These are phyloP conservation scores for Acrasis kona DNA, from an alignment of 78 protist genomes.

Conservation along the genomic window DNA sequence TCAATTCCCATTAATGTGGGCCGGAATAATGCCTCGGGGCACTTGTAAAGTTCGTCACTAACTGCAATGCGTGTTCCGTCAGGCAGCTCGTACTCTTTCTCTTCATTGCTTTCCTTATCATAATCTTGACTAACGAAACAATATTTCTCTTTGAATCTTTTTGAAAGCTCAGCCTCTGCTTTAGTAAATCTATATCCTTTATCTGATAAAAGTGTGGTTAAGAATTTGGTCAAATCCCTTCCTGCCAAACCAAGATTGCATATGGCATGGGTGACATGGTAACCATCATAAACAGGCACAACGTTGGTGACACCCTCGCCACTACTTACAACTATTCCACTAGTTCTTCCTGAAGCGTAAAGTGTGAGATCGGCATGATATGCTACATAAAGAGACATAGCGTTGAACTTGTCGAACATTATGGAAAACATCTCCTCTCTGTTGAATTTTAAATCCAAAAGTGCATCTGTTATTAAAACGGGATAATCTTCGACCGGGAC, in stretches of 20 bases:
- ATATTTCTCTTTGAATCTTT: conserved; percentile 82
- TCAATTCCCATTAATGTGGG: conserved; percentile 68
- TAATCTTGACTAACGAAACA: conserved; percentile 53
- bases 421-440: conserved; percentile 64
- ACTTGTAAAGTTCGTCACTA: conserved; percentile 25
- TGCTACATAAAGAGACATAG: conserved; percentile 64
- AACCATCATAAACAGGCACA: conserved; percentile 94
- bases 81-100: conserved; percentile 19
- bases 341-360: conserved; percentile 65
- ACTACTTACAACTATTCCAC: conserved; percentile 83
- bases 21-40: conserved; percentile 49
- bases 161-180: conserved; percentile 78
- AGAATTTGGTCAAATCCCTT: conserved; percentile 22
- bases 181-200: conserved; percentile 71
- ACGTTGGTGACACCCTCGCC: conserved; percentile 90
- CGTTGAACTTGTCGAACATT: conserved; percentile 75
- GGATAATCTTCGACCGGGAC: conserved; percentile 2
- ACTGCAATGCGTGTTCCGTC: conserved; percentile 23
- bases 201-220: conserved; percentile 68
- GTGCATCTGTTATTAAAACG: conserved; percentile 30
- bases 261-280: conserved; percentile 76
- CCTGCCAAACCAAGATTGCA: conserved; percentile 3
- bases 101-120: conserved; percentile 23
- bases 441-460: conserved; percentile 59
- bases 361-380: conserved; percentile 54